Evolutionary conservation across 306 rosid species (phyloP).

Genomic region (Chamaecrista fasciculata): DNA sequence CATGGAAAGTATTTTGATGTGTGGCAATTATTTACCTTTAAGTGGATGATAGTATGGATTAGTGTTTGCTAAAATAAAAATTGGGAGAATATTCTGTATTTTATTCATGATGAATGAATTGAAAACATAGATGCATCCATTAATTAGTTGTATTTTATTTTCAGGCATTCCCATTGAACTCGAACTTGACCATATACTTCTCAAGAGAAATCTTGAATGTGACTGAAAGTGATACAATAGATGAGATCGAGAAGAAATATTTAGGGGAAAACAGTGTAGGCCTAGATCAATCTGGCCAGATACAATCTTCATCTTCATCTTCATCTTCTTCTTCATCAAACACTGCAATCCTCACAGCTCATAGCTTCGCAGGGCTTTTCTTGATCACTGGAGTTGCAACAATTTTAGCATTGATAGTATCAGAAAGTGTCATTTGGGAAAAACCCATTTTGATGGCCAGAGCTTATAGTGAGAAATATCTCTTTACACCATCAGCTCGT

Average conservation of each 20-base stretch:
- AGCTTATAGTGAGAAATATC: constrained; percentile 18
- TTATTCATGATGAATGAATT: too few species aligned
- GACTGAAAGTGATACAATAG: constrained; percentile 22
- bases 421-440: constrained; percentile 37
- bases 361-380: constrained; percentile 37
- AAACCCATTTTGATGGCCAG: constrained; percentile 29
- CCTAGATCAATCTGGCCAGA: background rate
- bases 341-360: constrained; percentile 2
- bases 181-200: constrained; percentile 26
- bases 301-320: background rate
- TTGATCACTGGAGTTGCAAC: constrained; percentile 15
- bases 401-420: constrained; percentile 18
- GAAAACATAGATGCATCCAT: too few species aligned
- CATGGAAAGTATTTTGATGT: too few species aligned
- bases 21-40: too few species aligned
- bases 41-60: too few species aligned
- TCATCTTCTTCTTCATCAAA: background rate
- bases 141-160: background rate
- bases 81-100: too few species aligned
- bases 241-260: constrained; percentile 24
- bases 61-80: too few species aligned
- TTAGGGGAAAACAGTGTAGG: constrained; percentile 13
- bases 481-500: background rate
- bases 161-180: constrained; percentile 32
- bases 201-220: constrained; percentile 38